phyloP scores from a whole-genome alignment of 331 rosid species.

The Erythrophleum ivorense region DNA sequence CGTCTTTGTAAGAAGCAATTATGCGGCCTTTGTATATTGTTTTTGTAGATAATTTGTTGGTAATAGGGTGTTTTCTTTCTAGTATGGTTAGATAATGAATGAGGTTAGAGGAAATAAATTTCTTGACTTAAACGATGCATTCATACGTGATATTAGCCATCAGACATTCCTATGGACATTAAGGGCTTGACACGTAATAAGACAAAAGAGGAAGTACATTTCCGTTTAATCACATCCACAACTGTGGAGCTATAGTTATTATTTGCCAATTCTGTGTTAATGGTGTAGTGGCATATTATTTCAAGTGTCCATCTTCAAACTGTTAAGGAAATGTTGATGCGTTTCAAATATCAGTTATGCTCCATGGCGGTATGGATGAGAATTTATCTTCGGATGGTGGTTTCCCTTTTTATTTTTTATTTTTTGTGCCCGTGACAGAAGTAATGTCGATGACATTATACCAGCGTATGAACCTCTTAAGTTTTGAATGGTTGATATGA shows the following conservation, averaged over 20 bases:
- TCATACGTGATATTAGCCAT: not conserved
- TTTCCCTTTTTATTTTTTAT: not conserved
- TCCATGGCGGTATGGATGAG: not conserved
- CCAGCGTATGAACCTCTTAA: not conserved
- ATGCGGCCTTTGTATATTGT: constrained; percentile 7
- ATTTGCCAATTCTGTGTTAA: not conserved
- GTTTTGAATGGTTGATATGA: not conserved
- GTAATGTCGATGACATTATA: not conserved
- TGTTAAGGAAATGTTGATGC: not conserved
- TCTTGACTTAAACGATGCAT: constrained; percentile 4
- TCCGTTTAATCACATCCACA: not conserved
- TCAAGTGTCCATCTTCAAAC: not conserved
- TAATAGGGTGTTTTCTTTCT: not conserved
- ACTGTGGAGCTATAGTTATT: not conserved
- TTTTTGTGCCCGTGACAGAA: not conserved
- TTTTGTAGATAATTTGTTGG: constrained; percentile 5
- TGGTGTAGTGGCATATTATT: not conserved
- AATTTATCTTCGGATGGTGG: not conserved
- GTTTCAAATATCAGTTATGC: not conserved
- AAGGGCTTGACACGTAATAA: not conserved
- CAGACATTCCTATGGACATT: not conserved
- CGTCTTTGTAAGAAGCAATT: not conserved
- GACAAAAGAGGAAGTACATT: not conserved
- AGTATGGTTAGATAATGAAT: not conserved
- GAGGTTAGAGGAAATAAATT: not conserved